Conservation (phyloP, 2,329 filamentous ascomycete species). For the Aureobasidium mangrovei region DNA sequence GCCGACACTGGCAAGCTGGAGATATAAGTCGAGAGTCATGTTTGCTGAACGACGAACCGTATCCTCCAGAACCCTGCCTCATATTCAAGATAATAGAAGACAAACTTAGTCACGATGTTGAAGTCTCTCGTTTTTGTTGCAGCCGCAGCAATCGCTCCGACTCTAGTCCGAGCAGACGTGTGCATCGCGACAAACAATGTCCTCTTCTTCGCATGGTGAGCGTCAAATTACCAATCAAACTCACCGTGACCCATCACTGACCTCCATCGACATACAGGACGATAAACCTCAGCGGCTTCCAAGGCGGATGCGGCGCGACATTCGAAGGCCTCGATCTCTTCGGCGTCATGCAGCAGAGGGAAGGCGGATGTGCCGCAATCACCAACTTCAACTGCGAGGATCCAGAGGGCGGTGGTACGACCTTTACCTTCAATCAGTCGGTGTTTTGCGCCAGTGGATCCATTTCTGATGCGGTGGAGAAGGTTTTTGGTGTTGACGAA, state of each 20-base stretch:
- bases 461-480: background rate
- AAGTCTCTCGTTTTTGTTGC: background rate
- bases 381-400: background rate
- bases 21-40: background rate
- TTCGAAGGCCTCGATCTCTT: background rate
- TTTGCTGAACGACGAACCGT: background rate
- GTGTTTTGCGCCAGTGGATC: background rate
- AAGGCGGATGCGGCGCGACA: background rate
- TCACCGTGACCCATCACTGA: background rate
- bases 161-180: background rate
- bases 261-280: background rate
- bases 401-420: background rate
- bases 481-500: background rate
- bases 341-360: background rate
- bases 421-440: constrained; percentile 1
- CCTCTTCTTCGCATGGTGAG: background rate
- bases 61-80: background rate
- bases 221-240: background rate
- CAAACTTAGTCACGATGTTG: background rate
- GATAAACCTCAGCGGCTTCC: background rate
- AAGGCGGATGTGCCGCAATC: background rate
- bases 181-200: background rate
- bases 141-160: background rate
- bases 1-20: too few species aligned
- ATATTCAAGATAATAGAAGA: background rate